Base-by-base conservation (phyloP, 2,329 filamentous ascomycete species). In the Hawksworthiomyces lignivorus region DNA sequence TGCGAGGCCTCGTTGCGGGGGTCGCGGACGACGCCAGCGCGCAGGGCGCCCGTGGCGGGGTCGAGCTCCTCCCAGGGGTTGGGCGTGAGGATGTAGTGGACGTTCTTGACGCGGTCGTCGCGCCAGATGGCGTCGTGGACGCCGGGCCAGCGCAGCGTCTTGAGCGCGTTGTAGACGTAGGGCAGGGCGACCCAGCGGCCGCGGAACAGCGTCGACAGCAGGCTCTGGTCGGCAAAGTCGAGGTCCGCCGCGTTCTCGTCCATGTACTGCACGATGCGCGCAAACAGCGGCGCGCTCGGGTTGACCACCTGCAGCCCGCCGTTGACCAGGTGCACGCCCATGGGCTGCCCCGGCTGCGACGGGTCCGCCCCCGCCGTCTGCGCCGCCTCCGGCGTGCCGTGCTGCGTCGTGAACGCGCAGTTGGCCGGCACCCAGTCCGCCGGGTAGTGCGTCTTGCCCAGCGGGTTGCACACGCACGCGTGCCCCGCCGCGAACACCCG, bases 381-480 rank as follows among this genome's bases (percentile, higher is more conserved):
- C 2, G 73, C 74, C 7, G 48, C 24, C 1, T 63, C 65, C 0
- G 73, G 68, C 12, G 62, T 58, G 33, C 40, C 45, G 54, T 54
- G 52, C 47, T 51, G 52, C 32, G 58, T 57, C 3, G 75, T 77
- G 57, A 75, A 80, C 46, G 73, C 75, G 60, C 77, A 81, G 61
- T 77, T 71, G 36, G 59, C 55, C 4, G 70, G 68, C 15, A 70
- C 53, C 75, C 85, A 94, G 58, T 86, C 65, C 36, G 65, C 61
- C 1, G 87, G 87, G 61, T 94, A 94, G 63, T 94, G 85, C 22
- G 75, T 56, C 60, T 86, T 87, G 52, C 77, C 73, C 50, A 88
- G 65, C 18, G 87, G 87, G 63, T 94, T 94, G 67, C 87, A 94
- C 15, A 87, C 80, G 62, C 87, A 94, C 5, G 87, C 87, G 62